phyloP scores from a whole-genome alignment of 768 basidiomycete genomes.

The Termitomyces sp. region DNA sequence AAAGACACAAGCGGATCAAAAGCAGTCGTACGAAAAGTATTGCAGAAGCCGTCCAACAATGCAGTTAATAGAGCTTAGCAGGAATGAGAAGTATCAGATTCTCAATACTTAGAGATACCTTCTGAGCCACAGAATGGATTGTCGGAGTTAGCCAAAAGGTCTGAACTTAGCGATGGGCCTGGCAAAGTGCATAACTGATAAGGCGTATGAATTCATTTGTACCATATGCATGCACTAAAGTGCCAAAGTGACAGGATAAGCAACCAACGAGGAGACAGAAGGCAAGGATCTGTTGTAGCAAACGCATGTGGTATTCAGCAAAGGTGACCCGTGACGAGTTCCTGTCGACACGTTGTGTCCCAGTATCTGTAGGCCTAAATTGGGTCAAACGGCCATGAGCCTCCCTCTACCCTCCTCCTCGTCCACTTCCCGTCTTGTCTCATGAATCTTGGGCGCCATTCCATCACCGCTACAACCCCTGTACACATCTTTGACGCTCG shows the following conservation, averaged over 20 bases:
- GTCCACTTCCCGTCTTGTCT: conserved; percentile 17
- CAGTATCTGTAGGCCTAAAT: conserved; percentile 7
- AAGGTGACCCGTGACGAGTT: not conserved
- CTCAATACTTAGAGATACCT: not conserved
- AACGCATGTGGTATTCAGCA: too few relatives aligned
- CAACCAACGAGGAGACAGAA: not conserved
- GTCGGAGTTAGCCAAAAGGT: not conserved
- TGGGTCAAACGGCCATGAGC: conserved; percentile 15
- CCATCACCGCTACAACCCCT: conserved; percentile 71
- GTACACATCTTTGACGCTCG: conserved; percentile 71
- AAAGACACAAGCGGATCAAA: not conserved
- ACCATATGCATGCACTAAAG: not conserved
- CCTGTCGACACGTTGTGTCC: conserved; percentile 4
- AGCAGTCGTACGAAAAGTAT: not conserved
- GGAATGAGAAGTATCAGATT: not conserved
- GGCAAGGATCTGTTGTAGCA: not conserved
- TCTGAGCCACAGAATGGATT: not conserved
- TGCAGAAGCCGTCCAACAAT: not conserved
- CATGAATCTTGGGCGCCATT: conserved; percentile 87
- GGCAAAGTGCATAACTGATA: not conserved
- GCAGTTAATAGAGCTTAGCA: not conserved
- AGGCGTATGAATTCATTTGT: too few relatives aligned
- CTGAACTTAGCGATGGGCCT: not conserved
- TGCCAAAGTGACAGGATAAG: too few relatives aligned
- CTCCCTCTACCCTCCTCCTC: conserved; percentile 7